Conservation (phyloP, 768 basidiomycete species). For the Macrolepiota fuliginosa region DNA sequence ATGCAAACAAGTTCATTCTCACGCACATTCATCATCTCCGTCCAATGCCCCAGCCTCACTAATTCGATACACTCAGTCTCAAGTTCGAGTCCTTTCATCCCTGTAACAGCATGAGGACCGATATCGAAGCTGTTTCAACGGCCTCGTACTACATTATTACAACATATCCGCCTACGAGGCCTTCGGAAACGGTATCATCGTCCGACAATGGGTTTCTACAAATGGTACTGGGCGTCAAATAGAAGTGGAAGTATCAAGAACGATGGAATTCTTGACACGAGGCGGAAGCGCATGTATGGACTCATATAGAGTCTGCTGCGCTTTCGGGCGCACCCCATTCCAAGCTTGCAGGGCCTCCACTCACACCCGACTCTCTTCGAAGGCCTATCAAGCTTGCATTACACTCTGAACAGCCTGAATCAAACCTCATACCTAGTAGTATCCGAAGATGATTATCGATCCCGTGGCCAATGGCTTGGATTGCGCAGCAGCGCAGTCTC, state of each 20-base stretch:
- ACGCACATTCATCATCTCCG: too few relatives aligned
- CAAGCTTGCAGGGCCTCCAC: neutral
- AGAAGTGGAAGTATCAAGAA: slow-evolving; percentile 12
- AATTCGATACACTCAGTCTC: too few relatives aligned
- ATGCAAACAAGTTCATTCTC: too few relatives aligned
- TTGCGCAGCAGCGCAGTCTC: neutral
- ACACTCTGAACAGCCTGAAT: neutral
- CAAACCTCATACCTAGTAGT: neutral
- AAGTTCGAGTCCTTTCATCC: too few relatives aligned
- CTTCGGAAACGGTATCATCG: neutral
- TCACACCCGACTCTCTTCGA: neutral
- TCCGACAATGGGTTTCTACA: neutral
- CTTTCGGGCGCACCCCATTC: neutral
- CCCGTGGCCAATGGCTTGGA: neutral
- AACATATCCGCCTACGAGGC: neutral
- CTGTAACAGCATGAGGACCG: neutral
- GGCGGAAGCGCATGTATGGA: neutral
- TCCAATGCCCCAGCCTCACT: too few relatives aligned
- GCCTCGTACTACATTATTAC: neutral
- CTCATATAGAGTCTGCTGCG: neutral
- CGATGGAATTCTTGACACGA: neutral
- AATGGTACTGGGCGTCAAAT: slow-evolving; percentile 2
- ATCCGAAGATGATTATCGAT: neutral
- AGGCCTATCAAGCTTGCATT: neutral
- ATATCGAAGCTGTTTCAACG: neutral